Base-by-base conservation (phyloP, 192 early-diverging fungal genomes). In the Backusella australiensis region DNA sequence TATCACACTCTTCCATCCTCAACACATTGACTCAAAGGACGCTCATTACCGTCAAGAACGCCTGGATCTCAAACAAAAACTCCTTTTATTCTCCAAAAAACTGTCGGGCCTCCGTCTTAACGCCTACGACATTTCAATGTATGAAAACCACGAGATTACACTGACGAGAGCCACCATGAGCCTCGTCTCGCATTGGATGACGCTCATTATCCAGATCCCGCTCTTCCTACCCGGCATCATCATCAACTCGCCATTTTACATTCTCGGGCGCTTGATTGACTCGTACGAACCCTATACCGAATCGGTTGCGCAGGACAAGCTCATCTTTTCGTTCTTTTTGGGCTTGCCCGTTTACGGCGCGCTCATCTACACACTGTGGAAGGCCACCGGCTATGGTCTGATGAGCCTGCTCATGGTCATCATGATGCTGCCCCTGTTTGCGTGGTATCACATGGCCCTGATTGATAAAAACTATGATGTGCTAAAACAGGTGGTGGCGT, bases 191-290 rank as follows among this genome's bases (percentile, higher is more conserved):
- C 76, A 73, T 21, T 69, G 76, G 11, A 53, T 77, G 2, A 72
- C 75, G 26, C 75, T 81, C 11, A 2, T 78, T 0, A 44, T 82
- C 67, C 78, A 86, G 53, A 76, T 86, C 6, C 85, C 85, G 34
- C 72, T 86, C 23, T 86, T 86, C 65, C 49, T 86, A 38, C 85
- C 85, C 1, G 85, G 82, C n/a, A 70, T 86, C 3, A 59, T 80
- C 32, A 76, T 86, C 65, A 84, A 86, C 67, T 84, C 76, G 29
- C 85, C 85, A 0, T 72, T 86, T 1, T 86, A 86, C 39, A 36
- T 80, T 8, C 44, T 86, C 21, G 83, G 85, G n/a, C 73, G 63
- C 39, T 6, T 82, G 17, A 73, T 81, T 17, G 81, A 81, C 32
- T 75, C 66, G 23, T 82, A 68, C 21, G 85, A 86, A 66, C 77